Evolutionary conservation across 208 protist genomes (phyloP), one percentile per base, ranked within the genome.

Genomic region (Porcisia deanei): DNA sequence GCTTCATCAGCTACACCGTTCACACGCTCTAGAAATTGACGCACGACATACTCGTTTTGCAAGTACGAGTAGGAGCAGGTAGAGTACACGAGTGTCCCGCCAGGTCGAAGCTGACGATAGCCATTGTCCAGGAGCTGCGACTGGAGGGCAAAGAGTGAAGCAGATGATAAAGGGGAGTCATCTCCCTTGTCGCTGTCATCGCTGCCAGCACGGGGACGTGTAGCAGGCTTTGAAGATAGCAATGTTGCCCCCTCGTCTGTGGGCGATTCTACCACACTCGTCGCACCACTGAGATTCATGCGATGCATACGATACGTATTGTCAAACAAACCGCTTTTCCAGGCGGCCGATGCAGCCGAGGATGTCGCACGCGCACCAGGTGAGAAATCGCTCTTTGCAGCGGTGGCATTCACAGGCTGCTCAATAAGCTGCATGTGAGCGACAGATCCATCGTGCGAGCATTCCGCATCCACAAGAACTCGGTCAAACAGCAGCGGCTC

Each of bases 21-120:
- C 37, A 83, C 73, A 0, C 57, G 66, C 52, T 76, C 68, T 10
- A 98, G 60, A 60, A 96, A 94, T 10, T 84, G 77, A 4, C 63
- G 73, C 59, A 99, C 93, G 65, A 98, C 86, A 55, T 88, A 80
- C 69, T 99, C 97, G 75, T 98, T 97, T 61, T 99, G 96, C 30
- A 79, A 45, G 60, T 91, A 96, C 7, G 88, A 87, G 70, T 98
- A 95, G 73, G 94, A 96, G 83, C 97, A 99, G 25, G 96, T 98
- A 66, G 88, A 90, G 84, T 98, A 99, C n/a, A 98, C 94, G 14
- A 99, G 70, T 3, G 85, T 94, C 53, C 94, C 97, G 18, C 94
- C 94, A 5, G 80, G 79, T 55, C 86, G 84, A n/a, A 97, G 67
- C 54, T 94, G 85, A 0, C 68, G 45, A 67, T 93, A 94, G 43